Evolutionary conservation across 805 yeast genomes (phyloP).

Genomic region (Komagataella ulmi): DNA sequence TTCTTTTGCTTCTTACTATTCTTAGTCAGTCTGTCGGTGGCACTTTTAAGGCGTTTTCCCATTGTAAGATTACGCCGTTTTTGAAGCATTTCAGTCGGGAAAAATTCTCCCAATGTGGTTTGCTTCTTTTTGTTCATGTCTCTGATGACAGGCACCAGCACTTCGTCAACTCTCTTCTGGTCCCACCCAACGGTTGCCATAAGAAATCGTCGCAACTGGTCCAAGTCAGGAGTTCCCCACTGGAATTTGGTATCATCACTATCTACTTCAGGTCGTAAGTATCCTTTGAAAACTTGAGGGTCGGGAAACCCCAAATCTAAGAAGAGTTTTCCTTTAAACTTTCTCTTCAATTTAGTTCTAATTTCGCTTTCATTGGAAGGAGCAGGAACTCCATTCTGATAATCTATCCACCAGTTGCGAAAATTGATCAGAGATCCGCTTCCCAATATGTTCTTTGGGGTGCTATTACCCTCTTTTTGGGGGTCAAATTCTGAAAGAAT

Average conservation of each 20-base stretch:
- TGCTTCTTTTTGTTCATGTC: constrained; percentile 63
- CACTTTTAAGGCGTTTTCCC: constrained; percentile 51
- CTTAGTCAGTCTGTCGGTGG: constrained; percentile 33
- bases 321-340: constrained; percentile 40
- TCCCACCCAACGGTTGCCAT: constrained; percentile 71
- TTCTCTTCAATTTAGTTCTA: constrained; percentile 41
- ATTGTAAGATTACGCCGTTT: constrained; percentile 29
- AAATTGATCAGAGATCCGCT: constrained; percentile 18
- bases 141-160: constrained; percentile 72
- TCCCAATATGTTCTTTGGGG: not conserved
- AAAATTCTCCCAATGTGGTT: constrained; percentile 50
- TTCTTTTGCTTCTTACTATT: constrained; percentile 3
- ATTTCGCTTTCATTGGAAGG: constrained; percentile 31
- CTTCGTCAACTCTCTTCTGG: constrained; percentile 62
- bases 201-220: constrained; percentile 58
- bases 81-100: constrained; percentile 43
- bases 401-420: constrained; percentile 45
- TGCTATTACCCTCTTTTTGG: constrained; percentile 1
- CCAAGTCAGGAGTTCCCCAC: constrained; percentile 89
- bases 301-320: constrained; percentile 63
- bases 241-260: constrained; percentile 60
- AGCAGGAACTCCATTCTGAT: constrained; percentile 24
- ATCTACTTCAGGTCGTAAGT: constrained; percentile 73
- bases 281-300: constrained; percentile 55
- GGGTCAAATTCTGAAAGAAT: constrained; percentile 70